Percentiles rank a stretch among this genome's conserved stretches.
Conservation (phyloP, 805 yeast species). For the Ogataea methylovora region DNA sequence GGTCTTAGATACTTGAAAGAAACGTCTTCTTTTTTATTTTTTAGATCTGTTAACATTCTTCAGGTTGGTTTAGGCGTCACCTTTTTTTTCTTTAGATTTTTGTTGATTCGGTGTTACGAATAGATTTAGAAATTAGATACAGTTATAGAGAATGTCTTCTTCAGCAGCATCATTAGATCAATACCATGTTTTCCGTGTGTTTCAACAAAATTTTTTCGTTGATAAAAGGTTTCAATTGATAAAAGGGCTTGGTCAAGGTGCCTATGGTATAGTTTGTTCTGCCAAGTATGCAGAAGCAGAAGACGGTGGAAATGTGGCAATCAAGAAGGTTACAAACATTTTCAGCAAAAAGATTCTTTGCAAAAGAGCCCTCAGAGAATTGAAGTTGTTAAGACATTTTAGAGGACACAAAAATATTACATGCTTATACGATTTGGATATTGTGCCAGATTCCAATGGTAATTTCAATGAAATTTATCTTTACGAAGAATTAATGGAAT, state of each 20-base stretch:
- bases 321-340: slow-evolving; percentile 91
- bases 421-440: slow-evolving; percentile 89
- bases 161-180: slow-evolving; percentile 16
- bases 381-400: slow-evolving; percentile 85
- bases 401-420: slow-evolving; percentile 96
- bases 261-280: slow-evolving; percentile 94
- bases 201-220: slow-evolving; percentile 87
- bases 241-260: slow-evolving; percentile 95
- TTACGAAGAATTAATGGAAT: slow-evolving; percentile 96
- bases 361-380: slow-evolving; percentile 85
- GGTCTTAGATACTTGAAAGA: no score
- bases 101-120: no score
- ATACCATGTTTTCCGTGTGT: slow-evolving; percentile 40
- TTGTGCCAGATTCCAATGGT: slow-evolving; percentile 62
- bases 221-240: slow-evolving; percentile 84
- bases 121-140: no score
- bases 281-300: slow-evolving; percentile 72
- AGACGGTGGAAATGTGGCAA: slow-evolving; percentile 83
- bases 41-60: no score
- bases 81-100: no score
- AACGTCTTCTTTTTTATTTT: no score
- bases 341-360: slow-evolving; percentile 87
- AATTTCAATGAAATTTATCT: slow-evolving; percentile 86
- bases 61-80: no score
- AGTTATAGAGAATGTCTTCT: no score